Conservation (phyloP, 2,329 filamentous ascomycete species). For the Huntiella abstrusa region DNA sequence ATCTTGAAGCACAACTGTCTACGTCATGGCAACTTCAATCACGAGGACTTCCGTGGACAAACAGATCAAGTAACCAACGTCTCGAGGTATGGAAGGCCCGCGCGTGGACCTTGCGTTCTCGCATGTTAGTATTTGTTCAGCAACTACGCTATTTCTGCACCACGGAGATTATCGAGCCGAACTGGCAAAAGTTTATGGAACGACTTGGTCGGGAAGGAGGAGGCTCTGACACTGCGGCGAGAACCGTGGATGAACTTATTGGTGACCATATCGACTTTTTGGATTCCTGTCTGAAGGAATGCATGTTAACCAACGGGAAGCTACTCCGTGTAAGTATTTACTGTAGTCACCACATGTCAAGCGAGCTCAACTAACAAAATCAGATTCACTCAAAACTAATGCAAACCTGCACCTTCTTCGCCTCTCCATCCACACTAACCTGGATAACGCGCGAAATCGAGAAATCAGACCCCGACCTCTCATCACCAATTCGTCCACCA, state of each 20-base stretch:
- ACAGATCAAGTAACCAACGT: constrained; percentile 51
- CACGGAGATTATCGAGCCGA: constrained; percentile 90
- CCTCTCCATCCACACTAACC: constrained; percentile 52
- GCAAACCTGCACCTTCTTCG: constrained; percentile 88
- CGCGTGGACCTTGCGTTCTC: constrained; percentile 75
- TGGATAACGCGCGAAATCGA: constrained; percentile 72
- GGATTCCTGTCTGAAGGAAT: constrained; percentile 94
- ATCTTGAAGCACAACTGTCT: constrained; percentile 74
- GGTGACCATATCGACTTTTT: constrained; percentile 97
- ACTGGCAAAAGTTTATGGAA: constrained; percentile 90
- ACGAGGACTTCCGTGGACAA: constrained; percentile 62
- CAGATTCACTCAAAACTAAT: constrained; percentile 96
- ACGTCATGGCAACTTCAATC: constrained; percentile 82
- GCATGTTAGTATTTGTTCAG: constrained; percentile 95
- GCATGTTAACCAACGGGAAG: constrained; percentile 96
- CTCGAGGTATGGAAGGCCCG: constrained; percentile 86
- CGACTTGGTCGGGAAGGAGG: constrained; percentile 40
- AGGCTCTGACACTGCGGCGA: constrained; percentile 15
- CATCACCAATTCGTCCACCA: constrained; percentile 33
- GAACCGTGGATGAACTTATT: constrained; percentile 95
- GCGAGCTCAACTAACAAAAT: neutral
- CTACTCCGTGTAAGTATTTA: constrained; percentile 52
- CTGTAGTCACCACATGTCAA: neutral
- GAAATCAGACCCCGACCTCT: constrained; percentile 63
- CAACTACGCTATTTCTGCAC: constrained; percentile 95